These are phyloP conservation scores for Neurospora crassa DNA, from an alignment of 2,329 filamentous ascomycete species.

Conservation along the genomic window DNA sequence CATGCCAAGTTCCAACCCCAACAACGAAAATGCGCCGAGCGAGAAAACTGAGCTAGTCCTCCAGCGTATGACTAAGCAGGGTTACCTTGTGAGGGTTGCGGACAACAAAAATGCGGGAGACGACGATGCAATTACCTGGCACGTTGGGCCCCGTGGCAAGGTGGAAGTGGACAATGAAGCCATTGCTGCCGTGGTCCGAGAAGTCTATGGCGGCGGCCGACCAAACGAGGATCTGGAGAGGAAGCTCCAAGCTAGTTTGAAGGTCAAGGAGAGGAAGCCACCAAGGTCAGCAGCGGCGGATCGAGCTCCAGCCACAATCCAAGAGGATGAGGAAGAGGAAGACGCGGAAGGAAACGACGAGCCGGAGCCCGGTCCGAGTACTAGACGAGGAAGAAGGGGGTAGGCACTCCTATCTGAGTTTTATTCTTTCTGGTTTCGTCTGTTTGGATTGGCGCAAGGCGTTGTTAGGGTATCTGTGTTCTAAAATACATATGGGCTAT, in stretches of 20 bases:
- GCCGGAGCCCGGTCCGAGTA: conserved; percentile 7
- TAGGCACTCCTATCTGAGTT: not conserved
- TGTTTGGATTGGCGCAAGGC: not conserved
- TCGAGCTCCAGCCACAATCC: conserved; percentile 1
- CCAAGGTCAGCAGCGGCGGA: not conserved
- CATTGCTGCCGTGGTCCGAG: conserved; percentile 59
- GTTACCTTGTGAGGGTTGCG: conserved; percentile 67
- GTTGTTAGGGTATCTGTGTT: conserved; percentile 8
- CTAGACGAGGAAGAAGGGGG: conserved; percentile 5
- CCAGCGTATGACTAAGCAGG: conserved; percentile 66
- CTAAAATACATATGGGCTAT: conserved; percentile 2
- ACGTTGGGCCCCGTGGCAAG: conserved; percentile 75
- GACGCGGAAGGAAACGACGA: conserved; percentile 12
- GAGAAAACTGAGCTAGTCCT: conserved; percentile 64
- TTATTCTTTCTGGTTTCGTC: not conserved
- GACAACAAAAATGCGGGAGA: conserved; percentile 54
- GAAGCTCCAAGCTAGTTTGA: conserved; percentile 53
- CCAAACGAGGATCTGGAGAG: conserved; percentile 43
- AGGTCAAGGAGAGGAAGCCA: conserved; percentile 29
- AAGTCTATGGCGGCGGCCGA: conserved; percentile 43
- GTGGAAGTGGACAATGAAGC: conserved; percentile 74
- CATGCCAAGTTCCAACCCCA: conserved; percentile 51
- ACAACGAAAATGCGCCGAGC: conserved; percentile 12
- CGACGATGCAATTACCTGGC: conserved; percentile 71
- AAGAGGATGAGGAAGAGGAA: conserved; percentile 14